phyloP scores from a whole-genome alignment of 805 yeast species.

The Saccharomycopsis fodiens region DNA sequence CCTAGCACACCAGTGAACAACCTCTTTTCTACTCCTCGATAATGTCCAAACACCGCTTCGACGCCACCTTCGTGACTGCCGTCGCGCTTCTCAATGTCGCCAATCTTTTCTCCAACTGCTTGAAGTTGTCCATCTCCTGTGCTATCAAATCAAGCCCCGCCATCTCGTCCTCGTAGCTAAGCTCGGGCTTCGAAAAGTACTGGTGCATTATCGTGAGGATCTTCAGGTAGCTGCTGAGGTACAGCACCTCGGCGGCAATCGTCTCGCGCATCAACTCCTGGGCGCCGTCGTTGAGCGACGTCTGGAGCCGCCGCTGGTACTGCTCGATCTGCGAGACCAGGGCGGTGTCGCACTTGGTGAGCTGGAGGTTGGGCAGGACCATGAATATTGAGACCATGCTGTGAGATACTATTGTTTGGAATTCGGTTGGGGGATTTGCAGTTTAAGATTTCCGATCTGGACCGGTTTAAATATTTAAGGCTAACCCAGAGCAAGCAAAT shows the following conservation, averaged over 20 bases:
- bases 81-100: not conserved
- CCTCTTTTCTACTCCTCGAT: not conserved
- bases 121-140: slow-evolving; percentile 15
- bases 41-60: not conserved
- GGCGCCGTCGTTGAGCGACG: not conserved
- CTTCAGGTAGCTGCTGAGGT: slow-evolving; percentile 8
- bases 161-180: slow-evolving; percentile 15
- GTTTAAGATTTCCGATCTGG: too few relatives aligned
- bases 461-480: too few relatives aligned
- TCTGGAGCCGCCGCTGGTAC: slow-evolving; percentile 7
- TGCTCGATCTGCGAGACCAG: slow-evolving; percentile 4
- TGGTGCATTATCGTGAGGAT: slow-evolving; percentile 12
- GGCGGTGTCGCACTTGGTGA: slow-evolving; percentile 17
- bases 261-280: not conserved
- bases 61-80: not conserved
- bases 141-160: slow-evolving; percentile 15
- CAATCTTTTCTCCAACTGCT: slow-evolving; percentile 3
- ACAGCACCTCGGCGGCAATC: slow-evolving; percentile 12
- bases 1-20: too few relatives aligned
- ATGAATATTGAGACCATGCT: slow-evolving; percentile 18
- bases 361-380: slow-evolving; percentile 15
- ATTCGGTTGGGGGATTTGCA: too few relatives aligned
- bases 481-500: too few relatives aligned
- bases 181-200: slow-evolving; percentile 16
- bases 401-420: not conserved